Percentiles rank a stretch among this genome's conserved stretches.
Conservation (phyloP, 2,329 filamentous ascomycete species). For the Botryosphaeria dothidea region DNA sequence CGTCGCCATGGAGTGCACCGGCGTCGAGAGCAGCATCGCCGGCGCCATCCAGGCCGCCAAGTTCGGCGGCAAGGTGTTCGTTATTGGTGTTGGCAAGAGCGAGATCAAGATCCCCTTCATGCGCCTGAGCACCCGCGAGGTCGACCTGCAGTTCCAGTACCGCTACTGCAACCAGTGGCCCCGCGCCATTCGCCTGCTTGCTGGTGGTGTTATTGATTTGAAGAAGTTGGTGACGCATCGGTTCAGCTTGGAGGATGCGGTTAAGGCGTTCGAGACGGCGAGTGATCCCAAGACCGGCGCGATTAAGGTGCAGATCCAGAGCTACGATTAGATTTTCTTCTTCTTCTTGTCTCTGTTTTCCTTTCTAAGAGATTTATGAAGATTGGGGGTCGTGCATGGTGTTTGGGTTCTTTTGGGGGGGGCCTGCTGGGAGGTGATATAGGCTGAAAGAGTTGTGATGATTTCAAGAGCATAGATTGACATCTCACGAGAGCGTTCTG, state of each 20-base stretch:
- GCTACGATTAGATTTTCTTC: not conserved
- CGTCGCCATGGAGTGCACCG: slow-evolving; percentile 88
- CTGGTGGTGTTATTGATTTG: slow-evolving; percentile 81
- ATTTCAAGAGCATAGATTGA: slow-evolving; percentile 11
- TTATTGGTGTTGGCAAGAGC: slow-evolving; percentile 93
- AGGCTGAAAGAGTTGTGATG: not conserved
- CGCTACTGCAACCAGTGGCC: slow-evolving; percentile 97
- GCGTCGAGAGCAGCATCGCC: slow-evolving; percentile 85
- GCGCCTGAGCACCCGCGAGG: slow-evolving; percentile 84
- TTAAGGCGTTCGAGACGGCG: slow-evolving; percentile 87
- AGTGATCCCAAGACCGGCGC: slow-evolving; percentile 86
- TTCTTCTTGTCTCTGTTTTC: not conserved
- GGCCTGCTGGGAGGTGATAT: too few species aligned
- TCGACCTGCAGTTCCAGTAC: slow-evolving; percentile 96
- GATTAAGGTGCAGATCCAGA: slow-evolving; percentile 98
- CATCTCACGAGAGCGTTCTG: not conserved
- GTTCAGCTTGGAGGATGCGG: slow-evolving; percentile 80
- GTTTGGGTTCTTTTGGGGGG: too few species aligned
- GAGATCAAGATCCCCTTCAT: slow-evolving; percentile 97
- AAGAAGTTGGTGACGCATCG: slow-evolving; percentile 84
- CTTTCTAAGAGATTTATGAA: not conserved
- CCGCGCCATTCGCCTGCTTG: slow-evolving; percentile 81
- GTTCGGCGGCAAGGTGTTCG: slow-evolving; percentile 96
- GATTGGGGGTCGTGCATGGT: not conserved
- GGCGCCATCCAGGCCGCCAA: slow-evolving; percentile 86